These are phyloP conservation scores for Prunus mume DNA, from an alignment of 306 rosid species.

Conservation along the genomic window DNA sequence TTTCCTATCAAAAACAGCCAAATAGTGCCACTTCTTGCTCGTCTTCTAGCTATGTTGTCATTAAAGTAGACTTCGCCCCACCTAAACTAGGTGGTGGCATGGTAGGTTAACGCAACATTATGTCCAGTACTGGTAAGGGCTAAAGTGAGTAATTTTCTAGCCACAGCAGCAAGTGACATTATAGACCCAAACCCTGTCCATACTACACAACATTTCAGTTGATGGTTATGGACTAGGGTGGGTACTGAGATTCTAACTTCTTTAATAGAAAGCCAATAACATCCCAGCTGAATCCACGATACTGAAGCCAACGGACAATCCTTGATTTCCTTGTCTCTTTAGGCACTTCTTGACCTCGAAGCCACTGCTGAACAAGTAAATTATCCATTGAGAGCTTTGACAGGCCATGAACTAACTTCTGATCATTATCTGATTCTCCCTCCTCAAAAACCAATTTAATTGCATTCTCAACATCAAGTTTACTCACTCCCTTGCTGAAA, in stretches of 20 bases:
- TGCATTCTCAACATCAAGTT: constrained; percentile 66
- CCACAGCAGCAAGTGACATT: constrained; percentile 31
- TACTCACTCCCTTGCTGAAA: constrained; percentile 70
- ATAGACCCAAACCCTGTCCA: constrained; percentile 34
- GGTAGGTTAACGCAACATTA: not conserved
- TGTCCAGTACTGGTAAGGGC: constrained; percentile 1
- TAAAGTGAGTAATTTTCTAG: constrained; percentile 26
- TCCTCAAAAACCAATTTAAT: constrained; percentile 59
- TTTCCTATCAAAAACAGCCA: constrained; percentile 5
- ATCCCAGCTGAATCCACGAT: constrained; percentile 75
- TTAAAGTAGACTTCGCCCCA: constrained; percentile 10
- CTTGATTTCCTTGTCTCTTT: constrained; percentile 72
- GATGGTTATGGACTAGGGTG: constrained; percentile 44
- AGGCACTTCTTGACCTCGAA: constrained; percentile 48
- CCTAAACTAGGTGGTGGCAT: constrained; percentile 18
- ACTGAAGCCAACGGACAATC: constrained; percentile 76
- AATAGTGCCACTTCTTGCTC: not conserved
- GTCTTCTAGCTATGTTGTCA: constrained; percentile 13
- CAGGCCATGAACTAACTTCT: constrained; percentile 28
- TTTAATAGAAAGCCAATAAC: constrained; percentile 52
- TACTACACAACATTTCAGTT: constrained; percentile 20
- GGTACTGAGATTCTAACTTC: constrained; percentile 52
- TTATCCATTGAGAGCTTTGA: constrained; percentile 57
- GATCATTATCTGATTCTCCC: constrained; percentile 16
- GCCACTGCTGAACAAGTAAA: constrained; percentile 72